Evolutionary conservation across 495 filamentous ascomycete genomes (phyloP).

Genomic region (Xylaria venustula): DNA sequence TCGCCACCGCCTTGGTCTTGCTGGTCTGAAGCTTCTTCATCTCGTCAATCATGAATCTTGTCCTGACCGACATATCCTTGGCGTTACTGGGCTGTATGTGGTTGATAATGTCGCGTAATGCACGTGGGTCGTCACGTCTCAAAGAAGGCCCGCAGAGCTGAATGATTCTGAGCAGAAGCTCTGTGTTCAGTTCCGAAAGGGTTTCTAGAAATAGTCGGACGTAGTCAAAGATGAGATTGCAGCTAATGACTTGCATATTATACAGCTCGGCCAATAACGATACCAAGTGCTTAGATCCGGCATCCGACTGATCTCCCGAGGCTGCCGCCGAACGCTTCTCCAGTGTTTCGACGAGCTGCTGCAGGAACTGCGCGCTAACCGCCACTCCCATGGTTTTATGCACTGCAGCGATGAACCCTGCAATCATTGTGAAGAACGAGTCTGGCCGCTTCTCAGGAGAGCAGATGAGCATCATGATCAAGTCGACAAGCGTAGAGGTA

Average conservation of each 20-base stretch:
- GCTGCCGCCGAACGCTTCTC: constrained; percentile 48
- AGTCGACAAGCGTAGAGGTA: constrained; percentile 69
- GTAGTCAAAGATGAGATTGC: constrained; percentile 84
- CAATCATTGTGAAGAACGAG: constrained; percentile 85
- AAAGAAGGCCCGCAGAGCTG: constrained; percentile 78
- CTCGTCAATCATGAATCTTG: constrained; percentile 97
- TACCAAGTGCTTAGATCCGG: constrained; percentile 57
- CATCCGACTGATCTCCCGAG: constrained; percentile 43
- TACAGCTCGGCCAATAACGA: constrained; percentile 85
- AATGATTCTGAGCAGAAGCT: constrained; percentile 82
- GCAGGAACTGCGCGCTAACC: constrained; percentile 80
- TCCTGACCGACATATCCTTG: constrained; percentile 76
- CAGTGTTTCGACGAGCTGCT: constrained; percentile 72
- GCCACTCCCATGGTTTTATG: constrained; percentile 85
- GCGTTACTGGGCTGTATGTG: constrained; percentile 70
- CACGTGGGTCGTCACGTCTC: constrained; percentile 83
- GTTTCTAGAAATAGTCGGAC: constrained; percentile 71
- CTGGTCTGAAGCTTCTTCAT: constrained; percentile 96
- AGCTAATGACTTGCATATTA: constrained; percentile 83
- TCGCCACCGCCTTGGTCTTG: constrained; percentile 68
- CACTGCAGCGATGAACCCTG: constrained; percentile 83
- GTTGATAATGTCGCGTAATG: constrained; percentile 87
- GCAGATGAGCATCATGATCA: constrained; percentile 72
- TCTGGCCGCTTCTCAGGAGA: constrained; percentile 76
- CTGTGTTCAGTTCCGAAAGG: constrained; percentile 86